These are phyloP conservation scores for Fusarium metavorans DNA, from an alignment of 2,329 filamentous ascomycete genomes.

Conservation along the genomic window DNA sequence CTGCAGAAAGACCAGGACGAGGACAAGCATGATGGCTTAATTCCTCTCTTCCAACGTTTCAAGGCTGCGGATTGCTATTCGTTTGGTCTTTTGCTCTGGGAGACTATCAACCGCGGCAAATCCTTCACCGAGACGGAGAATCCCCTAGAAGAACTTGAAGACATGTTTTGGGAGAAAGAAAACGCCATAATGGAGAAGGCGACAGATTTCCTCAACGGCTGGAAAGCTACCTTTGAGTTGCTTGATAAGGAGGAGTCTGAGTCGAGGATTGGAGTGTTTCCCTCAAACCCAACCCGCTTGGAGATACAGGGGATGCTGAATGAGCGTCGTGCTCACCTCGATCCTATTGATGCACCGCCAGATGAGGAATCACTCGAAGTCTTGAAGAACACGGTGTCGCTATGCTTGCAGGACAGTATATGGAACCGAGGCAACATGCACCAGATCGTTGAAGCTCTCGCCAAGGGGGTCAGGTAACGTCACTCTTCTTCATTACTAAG, in stretches of 20 bases:
- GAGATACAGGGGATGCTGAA: not conserved
- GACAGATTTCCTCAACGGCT: not conserved
- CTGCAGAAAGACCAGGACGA: not conserved
- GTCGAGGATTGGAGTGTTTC: not conserved
- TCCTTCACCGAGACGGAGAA: conserved; percentile 1
- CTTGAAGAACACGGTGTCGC: not conserved
- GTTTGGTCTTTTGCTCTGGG: conserved; percentile 8
- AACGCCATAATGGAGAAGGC: not conserved
- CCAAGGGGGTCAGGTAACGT: not conserved
- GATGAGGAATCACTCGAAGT: not conserved
- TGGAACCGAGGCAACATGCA: conserved; percentile 3
- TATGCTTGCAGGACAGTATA: conserved; percentile 2
- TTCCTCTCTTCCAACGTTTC: not conserved
- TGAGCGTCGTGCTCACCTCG: not conserved
- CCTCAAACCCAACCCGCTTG: conserved; percentile 1
- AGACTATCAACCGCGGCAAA: conserved; percentile 2
- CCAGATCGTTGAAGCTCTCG: not conserved
- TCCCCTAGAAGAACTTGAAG: not conserved
- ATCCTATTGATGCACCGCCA: conserved; percentile 1
- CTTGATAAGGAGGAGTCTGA: not conserved
- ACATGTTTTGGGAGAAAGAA: not conserved
- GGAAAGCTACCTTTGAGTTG: not conserved
- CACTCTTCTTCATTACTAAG: not conserved
- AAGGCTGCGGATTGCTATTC: conserved; percentile 11
- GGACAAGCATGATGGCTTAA: not conserved